These are phyloP conservation scores for Verticillium nubilum DNA, from an alignment of 2,329 filamentous ascomycete genomes.

Conservation along the genomic window DNA sequence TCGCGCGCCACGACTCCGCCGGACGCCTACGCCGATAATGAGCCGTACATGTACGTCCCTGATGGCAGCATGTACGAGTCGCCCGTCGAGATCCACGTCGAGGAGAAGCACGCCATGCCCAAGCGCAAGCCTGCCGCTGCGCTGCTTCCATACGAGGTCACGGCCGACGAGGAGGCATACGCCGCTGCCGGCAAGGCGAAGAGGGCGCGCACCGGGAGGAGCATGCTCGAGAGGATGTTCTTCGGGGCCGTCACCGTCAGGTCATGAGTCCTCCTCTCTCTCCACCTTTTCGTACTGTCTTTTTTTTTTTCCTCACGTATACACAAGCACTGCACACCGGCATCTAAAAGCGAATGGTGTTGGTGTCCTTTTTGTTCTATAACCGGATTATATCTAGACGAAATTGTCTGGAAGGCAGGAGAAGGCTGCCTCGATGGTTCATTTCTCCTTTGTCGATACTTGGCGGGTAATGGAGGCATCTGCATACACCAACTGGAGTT, in stretches of 20 bases:
- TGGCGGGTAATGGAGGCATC: neutral
- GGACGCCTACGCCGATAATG: slow-evolving; percentile 35
- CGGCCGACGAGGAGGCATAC: slow-evolving; percentile 39
- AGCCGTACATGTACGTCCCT: slow-evolving; percentile 35
- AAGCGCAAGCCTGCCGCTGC: slow-evolving; percentile 16
- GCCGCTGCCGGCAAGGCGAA: slow-evolving; percentile 39
- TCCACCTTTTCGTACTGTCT: slow-evolving; percentile 6
- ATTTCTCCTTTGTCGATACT: neutral
- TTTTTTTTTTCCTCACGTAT: slow-evolving; percentile 9
- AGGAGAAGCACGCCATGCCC: slow-evolving; percentile 26
- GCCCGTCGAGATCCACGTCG: slow-evolving; percentile 39
- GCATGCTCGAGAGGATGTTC: slow-evolving; percentile 46
- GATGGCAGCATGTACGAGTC: slow-evolving; percentile 42
- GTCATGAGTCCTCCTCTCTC: slow-evolving; percentile 14
- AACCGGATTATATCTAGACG: neutral
- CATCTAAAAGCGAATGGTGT: slow-evolving; percentile 13
- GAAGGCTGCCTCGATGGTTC: neutral
- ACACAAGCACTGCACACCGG: slow-evolving; percentile 1
- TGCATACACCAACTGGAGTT: neutral
- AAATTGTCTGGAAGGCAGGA: neutral
- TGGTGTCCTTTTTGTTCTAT: neutral
- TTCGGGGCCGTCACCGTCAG: slow-evolving; percentile 39
- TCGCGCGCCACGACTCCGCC: slow-evolving; percentile 46
- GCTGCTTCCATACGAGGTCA: slow-evolving; percentile 50
- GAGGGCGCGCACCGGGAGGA: slow-evolving; percentile 35